Evolutionary conservation across 176 grass and related monocot genomes (phyloP).

Genomic region (Bolboschoenus planiculmis): DNA sequence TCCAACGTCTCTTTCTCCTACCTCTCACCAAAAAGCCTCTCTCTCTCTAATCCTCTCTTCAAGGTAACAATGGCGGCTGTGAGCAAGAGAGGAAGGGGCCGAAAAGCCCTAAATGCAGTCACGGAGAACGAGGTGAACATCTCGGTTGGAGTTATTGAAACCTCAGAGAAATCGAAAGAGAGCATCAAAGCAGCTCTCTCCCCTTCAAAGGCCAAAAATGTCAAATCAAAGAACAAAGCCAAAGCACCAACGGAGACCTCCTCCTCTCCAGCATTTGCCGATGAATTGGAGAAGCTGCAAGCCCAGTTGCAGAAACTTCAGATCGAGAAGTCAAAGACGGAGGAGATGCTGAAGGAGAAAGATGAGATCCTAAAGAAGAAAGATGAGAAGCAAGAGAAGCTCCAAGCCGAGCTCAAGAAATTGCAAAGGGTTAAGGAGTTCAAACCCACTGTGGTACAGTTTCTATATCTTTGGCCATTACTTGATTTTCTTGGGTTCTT

Average conservation of each 20-base stretch:
- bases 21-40: background rate
- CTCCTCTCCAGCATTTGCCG: constrained; percentile 3
- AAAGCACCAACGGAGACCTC: background rate
- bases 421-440: constrained; percentile 79
- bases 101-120: constrained; percentile 55
- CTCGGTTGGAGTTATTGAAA: constrained; percentile 24
- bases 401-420: constrained; percentile 73
- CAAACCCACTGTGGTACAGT: constrained; percentile 80
- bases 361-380: constrained; percentile 63
- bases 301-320: constrained; percentile 58
- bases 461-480: background rate
- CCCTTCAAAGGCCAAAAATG: constrained; percentile 42
- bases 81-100: constrained; percentile 39
- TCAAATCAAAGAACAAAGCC: constrained; percentile 19
- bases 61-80: constrained; percentile 33
- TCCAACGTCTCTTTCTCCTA: background rate
- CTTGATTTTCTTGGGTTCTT: background rate
- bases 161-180: constrained; percentile 23
- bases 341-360: constrained; percentile 61
- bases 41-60: background rate
- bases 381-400: constrained; percentile 56
- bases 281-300: constrained; percentile 62
- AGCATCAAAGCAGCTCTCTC: background rate
- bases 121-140: constrained; percentile 70
- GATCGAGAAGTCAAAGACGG: constrained; percentile 68